Conservation (phyloP, 495 filamentous ascomycete species). For the Aspergillus cavernicola region DNA sequence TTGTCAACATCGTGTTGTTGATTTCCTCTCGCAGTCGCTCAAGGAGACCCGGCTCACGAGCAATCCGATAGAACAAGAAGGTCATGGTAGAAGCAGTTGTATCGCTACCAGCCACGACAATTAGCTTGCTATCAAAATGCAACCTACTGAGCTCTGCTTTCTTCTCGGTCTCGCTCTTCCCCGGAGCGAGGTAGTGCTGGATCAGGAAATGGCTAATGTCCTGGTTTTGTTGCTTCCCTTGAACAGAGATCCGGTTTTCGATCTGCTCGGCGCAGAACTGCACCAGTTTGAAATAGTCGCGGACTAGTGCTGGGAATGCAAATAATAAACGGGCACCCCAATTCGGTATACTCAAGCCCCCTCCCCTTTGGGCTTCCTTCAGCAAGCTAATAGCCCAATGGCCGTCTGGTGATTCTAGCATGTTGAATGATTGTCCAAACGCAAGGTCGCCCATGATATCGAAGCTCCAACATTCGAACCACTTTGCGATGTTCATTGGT, state of each 20-base stretch:
- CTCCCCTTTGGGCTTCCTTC: not conserved
- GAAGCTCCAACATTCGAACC: conserved; percentile 34
- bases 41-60: not conserved
- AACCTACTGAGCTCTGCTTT: not conserved
- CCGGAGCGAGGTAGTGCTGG: not conserved
- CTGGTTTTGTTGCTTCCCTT: not conserved
- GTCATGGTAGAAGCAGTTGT: not conserved
- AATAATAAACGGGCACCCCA: not conserved
- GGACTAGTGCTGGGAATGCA: not conserved
- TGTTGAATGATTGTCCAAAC: conserved; percentile 35
- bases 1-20: too few relatives aligned
- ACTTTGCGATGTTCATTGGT: conserved; percentile 25
- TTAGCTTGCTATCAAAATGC: not conserved
- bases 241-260: not conserved
- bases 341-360: not conserved
- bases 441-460: conserved; percentile 41
- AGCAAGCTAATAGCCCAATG: conserved; percentile 8
- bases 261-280: not conserved
- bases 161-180: not conserved
- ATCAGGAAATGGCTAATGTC: not conserved
- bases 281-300: not conserved
- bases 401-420: conserved; percentile 24
- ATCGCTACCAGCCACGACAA: not conserved
- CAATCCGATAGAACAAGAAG: not conserved
- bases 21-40: not conserved